These are phyloP conservation scores for Erysiphe pulchra DNA, from an alignment of 2,329 filamentous ascomycete genomes.

Conservation along the genomic window DNA sequence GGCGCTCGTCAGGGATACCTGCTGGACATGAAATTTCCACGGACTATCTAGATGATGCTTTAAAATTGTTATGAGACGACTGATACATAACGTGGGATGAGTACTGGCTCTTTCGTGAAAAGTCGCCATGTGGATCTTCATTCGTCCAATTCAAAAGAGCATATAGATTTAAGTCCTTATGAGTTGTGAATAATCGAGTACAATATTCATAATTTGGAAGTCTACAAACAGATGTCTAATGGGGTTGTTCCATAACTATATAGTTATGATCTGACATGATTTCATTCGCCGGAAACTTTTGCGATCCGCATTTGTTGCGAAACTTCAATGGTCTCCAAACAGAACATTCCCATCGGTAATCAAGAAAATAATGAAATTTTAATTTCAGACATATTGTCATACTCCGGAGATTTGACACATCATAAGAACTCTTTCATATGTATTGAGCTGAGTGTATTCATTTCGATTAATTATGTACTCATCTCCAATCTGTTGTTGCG, in stretches of 20 bases:
- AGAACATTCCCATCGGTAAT: slow-evolving; percentile 11
- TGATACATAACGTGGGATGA: slow-evolving; percentile 17
- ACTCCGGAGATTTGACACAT: slow-evolving; percentile 9
- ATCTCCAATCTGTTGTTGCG: slow-evolving; percentile 14
- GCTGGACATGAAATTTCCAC: slow-evolving; percentile 38
- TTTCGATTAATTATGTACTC: slow-evolving; percentile 18
- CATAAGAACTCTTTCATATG: slow-evolving; percentile 3
- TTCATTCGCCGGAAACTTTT: slow-evolving; percentile 33
- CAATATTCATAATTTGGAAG: slow-evolving; percentile 8
- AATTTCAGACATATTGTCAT: slow-evolving; percentile 10
- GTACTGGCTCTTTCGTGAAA: slow-evolving; percentile 17
- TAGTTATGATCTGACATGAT: slow-evolving; percentile 8
- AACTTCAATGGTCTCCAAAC: slow-evolving; percentile 20
- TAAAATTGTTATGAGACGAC: slow-evolving; percentile 11
- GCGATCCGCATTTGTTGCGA: slow-evolving; percentile 22
- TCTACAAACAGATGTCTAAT: slow-evolving; percentile 13
- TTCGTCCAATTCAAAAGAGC: neutral
- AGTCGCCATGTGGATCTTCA: slow-evolving; percentile 25
- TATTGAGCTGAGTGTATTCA: slow-evolving; percentile 10
- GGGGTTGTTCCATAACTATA: slow-evolving; percentile 7
- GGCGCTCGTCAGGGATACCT: slow-evolving; percentile 48
- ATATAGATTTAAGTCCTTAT: slow-evolving; percentile 4
- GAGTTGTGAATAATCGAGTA: slow-evolving; percentile 9
- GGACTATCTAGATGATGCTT: slow-evolving; percentile 24
- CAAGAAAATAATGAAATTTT: slow-evolving; percentile 5